These are phyloP conservation scores for Gymnopus androsaceus DNA, from an alignment of 1,284 basidiomycete genomes.

Conservation along the genomic window DNA sequence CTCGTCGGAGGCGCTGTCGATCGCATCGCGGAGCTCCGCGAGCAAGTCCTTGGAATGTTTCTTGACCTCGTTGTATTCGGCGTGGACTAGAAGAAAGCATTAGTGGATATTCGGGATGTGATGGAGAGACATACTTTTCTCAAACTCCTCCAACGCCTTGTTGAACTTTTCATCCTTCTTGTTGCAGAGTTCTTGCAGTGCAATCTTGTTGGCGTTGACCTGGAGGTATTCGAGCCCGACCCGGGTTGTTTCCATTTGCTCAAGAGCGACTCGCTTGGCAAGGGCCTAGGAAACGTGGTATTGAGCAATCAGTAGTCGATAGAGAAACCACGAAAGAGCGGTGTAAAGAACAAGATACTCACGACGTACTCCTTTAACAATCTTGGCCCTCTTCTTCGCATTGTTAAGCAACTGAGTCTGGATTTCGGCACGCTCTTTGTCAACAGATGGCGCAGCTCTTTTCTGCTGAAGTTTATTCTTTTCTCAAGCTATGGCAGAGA, in stretches of 20 bases:
- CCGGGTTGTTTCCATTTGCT: constrained; percentile 58
- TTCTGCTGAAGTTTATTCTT: constrained; percentile 47
- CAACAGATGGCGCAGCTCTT: constrained; percentile 54
- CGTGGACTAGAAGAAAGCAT: constrained; percentile 44
- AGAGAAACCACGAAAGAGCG: background rate
- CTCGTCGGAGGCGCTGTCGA: constrained; percentile 49
- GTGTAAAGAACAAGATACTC: constrained; percentile 67
- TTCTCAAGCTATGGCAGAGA: constrained; percentile 25
- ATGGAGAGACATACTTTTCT: constrained; percentile 45
- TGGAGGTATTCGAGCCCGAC: constrained; percentile 67
- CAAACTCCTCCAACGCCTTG: constrained; percentile 52
- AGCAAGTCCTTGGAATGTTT: constrained; percentile 50
- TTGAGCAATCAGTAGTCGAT: too few species aligned
- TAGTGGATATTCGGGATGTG: background rate
- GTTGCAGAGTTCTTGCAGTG: constrained; percentile 57
- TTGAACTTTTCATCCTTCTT: constrained; percentile 61
- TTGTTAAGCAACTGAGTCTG: constrained; percentile 50
- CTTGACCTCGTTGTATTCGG: constrained; percentile 50
- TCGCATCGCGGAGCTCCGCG: constrained; percentile 44
- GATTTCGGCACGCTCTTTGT: constrained; percentile 51
- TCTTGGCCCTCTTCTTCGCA: constrained; percentile 54
- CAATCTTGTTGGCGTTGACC: constrained; percentile 63
- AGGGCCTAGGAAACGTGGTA: constrained; percentile 58
- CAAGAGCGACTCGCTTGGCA: constrained; percentile 52
- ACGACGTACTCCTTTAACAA: too few species aligned